phyloP scores from a whole-genome alignment of 805 yeast species.

The Saccharomyces eubayanus region DNA sequence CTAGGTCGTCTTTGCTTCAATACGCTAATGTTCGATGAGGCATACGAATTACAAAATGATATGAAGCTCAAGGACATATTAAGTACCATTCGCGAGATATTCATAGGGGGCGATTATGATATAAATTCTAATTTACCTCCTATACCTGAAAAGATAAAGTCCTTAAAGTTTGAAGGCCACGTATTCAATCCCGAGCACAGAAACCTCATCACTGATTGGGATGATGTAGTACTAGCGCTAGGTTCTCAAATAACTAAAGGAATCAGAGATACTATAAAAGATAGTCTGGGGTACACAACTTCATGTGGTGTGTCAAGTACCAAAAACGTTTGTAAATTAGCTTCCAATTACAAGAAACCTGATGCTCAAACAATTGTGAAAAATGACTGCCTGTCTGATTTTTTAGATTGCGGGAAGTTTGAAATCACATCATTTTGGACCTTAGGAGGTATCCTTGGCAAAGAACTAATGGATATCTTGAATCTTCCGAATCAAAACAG shows the following conservation, averaged over 20 bases:
- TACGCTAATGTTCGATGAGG: slow-evolving; percentile 27
- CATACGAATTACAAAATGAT: background rate
- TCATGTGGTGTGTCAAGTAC: slow-evolving; percentile 80
- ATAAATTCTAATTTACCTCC: slow-evolving; percentile 21
- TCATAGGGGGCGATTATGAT: slow-evolving; percentile 19
- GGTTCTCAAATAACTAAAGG: slow-evolving; percentile 55
- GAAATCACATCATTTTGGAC: slow-evolving; percentile 76
- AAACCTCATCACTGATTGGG: slow-evolving; percentile 53
- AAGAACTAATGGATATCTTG: slow-evolving; percentile 42
- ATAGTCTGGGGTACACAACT: slow-evolving; percentile 67
- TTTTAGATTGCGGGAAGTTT: slow-evolving; percentile 44
- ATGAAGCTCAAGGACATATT: background rate
- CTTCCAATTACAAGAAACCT: slow-evolving; percentile 80
- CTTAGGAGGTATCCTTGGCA: slow-evolving; percentile 85
- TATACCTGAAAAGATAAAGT: slow-evolving; percentile 15
- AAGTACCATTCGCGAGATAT: slow-evolving; percentile 13
- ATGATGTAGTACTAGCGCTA: slow-evolving; percentile 59
- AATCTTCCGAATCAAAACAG: slow-evolving; percentile 41
- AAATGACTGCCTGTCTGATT: slow-evolving; percentile 39
- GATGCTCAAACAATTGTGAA: slow-evolving; percentile 73
- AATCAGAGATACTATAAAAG: slow-evolving; percentile 45
- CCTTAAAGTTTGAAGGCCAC: slow-evolving; percentile 15
- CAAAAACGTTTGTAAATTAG: slow-evolving; percentile 76
- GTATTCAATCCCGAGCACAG: slow-evolving; percentile 12
- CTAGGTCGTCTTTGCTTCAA: slow-evolving; percentile 57